Percentiles rank a stretch among this genome's conserved stretches.
Evolutionary conservation across 176 grass and related monocot genomes (phyloP).

Genomic region (Musa schizocarpa): DNA sequence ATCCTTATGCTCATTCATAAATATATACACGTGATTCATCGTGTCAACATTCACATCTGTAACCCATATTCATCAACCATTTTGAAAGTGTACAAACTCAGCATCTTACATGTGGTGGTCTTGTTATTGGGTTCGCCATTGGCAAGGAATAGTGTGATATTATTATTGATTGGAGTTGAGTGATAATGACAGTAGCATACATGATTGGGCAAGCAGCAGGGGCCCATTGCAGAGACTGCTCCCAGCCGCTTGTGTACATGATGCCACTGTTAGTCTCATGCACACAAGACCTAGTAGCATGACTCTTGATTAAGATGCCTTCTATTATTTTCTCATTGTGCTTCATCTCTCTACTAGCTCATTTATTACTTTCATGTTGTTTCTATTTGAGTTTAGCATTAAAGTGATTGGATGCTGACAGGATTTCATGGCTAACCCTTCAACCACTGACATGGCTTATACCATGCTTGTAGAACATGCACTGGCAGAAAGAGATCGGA

Average conservation of each 20-base stretch:
- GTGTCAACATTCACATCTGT: background rate
- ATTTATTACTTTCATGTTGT: background rate
- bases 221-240: background rate
- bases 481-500: constrained; percentile 90
- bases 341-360: background rate
- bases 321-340: background rate
- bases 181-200: background rate
- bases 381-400: constrained; percentile 8
- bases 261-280: background rate
- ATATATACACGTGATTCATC: background rate
- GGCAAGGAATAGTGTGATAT: too few relatives aligned
- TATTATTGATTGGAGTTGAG: background rate
- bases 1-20: background rate
- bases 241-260: background rate
- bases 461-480: constrained; percentile 90
- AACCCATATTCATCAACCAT: background rate
- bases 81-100: too few relatives aligned
- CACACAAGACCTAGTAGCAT: background rate
- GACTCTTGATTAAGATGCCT: constrained; percentile 7
- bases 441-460: constrained; percentile 92
- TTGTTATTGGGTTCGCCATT: too few relatives aligned
- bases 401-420: constrained; percentile 45
- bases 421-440: constrained; percentile 83
- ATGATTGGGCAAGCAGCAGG: background rate
- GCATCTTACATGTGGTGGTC: too few relatives aligned